Base-by-base conservation (phyloP, 208 protist species). In the Borovskyia barvae region DNA sequence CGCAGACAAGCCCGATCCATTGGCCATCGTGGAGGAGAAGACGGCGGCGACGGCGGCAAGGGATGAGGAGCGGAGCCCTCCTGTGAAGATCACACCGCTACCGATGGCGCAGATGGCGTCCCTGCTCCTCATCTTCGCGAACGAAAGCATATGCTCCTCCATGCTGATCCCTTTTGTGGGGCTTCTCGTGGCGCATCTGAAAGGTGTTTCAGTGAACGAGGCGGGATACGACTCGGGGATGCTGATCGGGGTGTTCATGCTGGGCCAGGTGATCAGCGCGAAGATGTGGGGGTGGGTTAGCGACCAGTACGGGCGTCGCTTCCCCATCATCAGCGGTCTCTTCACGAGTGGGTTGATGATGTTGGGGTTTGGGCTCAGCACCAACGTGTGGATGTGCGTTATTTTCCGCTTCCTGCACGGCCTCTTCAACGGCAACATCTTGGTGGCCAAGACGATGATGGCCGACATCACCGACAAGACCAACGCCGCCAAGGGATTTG, bases 401-500 rank as follows among this genome's bases (percentile, higher is more conserved):
- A 2, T 78, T 0, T 79, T 82, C 52, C 79, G 83, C 33, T 87
- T 90, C 54, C 55, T 90, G 1, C 83, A 90, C 29, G 83, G 83
- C 9, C 33, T 84, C 12, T 85, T 79, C 47, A 90, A 90, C 67
- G 83, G 83, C 49, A 90, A 90, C 45, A 52, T 90, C 5, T 35
- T 90, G 26, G 80, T 90, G 1, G 83, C 80, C 19, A 90, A 90
- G 61, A 90, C 83, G 35, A 83, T 85, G 57, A 76, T 90, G 58
- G 76, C 83, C 0, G 83, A 90, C 62, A 85, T 90, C 53, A 77
- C 82, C 7, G 80, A 90, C 52, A 75, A 74, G 51, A 84, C 82
- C 1, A 87, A 82, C 33, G 63, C 81, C 35, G 66, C 82, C 1
- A 72, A 77, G 52, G 96, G 97, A 20, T 99, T 99, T 69, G 92